phyloP scores from a whole-genome alignment of 805 yeast genomes.

The Candida koratica region DNA sequence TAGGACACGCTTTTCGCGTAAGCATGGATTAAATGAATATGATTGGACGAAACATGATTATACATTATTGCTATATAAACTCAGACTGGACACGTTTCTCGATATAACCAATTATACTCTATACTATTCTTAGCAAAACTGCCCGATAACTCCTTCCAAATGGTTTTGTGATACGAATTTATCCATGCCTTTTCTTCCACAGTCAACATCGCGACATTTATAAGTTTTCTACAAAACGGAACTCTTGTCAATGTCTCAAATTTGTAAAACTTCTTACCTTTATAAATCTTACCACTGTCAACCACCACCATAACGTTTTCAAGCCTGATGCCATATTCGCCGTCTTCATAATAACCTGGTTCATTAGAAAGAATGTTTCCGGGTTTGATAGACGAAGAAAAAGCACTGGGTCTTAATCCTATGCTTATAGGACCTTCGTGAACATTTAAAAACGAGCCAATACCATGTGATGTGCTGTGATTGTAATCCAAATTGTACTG shows the following conservation, averaged over 20 bases:
- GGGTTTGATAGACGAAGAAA: slow-evolving; percentile 39
- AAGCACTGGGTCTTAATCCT: slow-evolving; percentile 50
- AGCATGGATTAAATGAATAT: slow-evolving; percentile 13
- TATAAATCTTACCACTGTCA: slow-evolving; percentile 40
- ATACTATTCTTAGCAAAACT: slow-evolving; percentile 35
- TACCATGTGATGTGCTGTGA: slow-evolving; percentile 66
- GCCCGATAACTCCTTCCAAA: slow-evolving; percentile 48
- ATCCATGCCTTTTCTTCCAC: slow-evolving; percentile 64
- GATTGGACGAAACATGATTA: slow-evolving; percentile 13
- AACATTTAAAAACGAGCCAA: slow-evolving; percentile 57
- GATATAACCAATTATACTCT: slow-evolving; percentile 48
- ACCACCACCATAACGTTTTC: slow-evolving; percentile 48
- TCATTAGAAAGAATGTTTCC: slow-evolving; percentile 59
- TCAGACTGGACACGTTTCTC: slow-evolving; percentile 33
- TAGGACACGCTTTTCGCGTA: too few species aligned
- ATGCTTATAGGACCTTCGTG: slow-evolving; percentile 66
- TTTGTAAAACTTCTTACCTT: slow-evolving; percentile 54
- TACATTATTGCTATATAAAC: too few species aligned
- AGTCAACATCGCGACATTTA: slow-evolving; percentile 55
- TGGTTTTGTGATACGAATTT: slow-evolving; percentile 57
- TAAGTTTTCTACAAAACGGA: slow-evolving; percentile 74
- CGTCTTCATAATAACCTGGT: slow-evolving; percentile 61
- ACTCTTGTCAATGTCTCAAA: slow-evolving; percentile 84
- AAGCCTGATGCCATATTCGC: slow-evolving; percentile 57
- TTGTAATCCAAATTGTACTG: slow-evolving; percentile 52